phyloP scores from a whole-genome alignment of 768 basidiomycete genomes.

The Psilocybe sp. region DNA sequence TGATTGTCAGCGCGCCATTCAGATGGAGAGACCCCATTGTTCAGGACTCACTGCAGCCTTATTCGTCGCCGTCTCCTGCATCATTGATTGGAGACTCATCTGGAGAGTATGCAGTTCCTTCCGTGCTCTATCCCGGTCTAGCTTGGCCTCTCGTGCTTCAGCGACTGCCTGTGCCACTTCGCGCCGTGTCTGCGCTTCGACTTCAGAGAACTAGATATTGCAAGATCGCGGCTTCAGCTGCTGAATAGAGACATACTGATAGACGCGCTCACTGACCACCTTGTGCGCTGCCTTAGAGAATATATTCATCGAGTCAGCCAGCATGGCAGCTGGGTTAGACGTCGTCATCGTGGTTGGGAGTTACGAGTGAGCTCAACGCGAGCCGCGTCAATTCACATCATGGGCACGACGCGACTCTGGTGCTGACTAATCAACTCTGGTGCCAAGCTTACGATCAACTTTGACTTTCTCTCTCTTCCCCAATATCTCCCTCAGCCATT shows the following conservation, averaged over 20 bases:
- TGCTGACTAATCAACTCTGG: no score
- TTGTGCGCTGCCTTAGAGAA: constrained; percentile 28
- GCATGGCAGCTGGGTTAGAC: constrained; percentile 22
- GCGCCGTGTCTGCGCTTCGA: constrained; percentile 52
- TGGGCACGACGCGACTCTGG: no score
- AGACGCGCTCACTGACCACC: constrained; percentile 18
- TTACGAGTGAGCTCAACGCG: not conserved
- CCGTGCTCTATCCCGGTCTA: constrained; percentile 46
- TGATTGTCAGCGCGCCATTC: constrained; percentile 8
- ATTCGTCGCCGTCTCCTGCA: constrained; percentile 33
- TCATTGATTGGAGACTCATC: constrained; percentile 47
- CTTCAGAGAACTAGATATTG: constrained; percentile 43
- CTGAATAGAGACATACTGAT: not conserved
- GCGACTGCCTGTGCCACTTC: constrained; percentile 48
- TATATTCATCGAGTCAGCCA: constrained; percentile 25
- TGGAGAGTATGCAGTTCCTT: constrained; percentile 42
- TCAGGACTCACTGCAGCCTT: constrained; percentile 47
- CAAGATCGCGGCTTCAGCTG: not conserved
- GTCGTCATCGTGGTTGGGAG: constrained; percentile 6
- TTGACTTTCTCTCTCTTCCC: no score
- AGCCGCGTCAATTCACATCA: no score
- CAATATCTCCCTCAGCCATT: no score
- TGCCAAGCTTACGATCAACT: no score
- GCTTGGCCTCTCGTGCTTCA: constrained; percentile 44
- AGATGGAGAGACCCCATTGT: constrained; percentile 3